These are phyloP conservation scores for Epichloe typhina DNA, from an alignment of 2,329 filamentous ascomycete species.

Conservation along the genomic window DNA sequence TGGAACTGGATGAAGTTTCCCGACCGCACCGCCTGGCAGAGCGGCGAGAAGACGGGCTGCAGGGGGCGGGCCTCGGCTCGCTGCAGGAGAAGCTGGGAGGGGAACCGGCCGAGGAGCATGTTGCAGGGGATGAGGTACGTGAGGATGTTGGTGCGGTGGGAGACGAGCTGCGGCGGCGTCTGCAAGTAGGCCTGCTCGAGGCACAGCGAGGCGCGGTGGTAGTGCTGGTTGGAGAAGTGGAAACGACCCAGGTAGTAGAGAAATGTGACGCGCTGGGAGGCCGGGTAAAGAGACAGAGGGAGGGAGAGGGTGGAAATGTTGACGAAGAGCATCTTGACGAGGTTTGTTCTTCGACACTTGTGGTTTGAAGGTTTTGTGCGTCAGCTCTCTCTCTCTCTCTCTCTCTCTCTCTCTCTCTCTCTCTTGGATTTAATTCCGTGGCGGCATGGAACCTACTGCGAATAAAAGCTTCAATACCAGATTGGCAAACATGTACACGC, in stretches of 20 bases:
- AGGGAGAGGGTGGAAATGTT: slow-evolving; percentile 78
- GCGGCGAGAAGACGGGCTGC: slow-evolving; percentile 52
- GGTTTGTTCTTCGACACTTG: slow-evolving; percentile 70
- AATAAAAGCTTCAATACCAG: slow-evolving; percentile 80
- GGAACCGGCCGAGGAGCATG: slow-evolving; percentile 73
- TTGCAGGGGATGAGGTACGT: slow-evolving; percentile 75
- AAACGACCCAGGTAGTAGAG: slow-evolving; percentile 91
- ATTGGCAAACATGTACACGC: slow-evolving; percentile 87
- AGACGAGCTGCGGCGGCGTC: slow-evolving; percentile 44
- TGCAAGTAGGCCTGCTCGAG: slow-evolving; percentile 72
- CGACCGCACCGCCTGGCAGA: slow-evolving; percentile 57
- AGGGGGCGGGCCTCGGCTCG: slow-evolving; percentile 51
- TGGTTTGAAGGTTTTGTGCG: not conserved
- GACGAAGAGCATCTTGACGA: slow-evolving; percentile 77
- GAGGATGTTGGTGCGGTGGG: slow-evolving; percentile 67
- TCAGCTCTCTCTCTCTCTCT: not conserved
- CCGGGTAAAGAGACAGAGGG: slow-evolving; percentile 68
- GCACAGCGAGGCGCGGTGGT: slow-evolving; percentile 60
- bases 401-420: too few species aligned
- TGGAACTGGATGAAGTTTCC: slow-evolving; percentile 69
- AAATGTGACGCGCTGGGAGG: slow-evolving; percentile 77
- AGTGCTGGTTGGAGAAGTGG: slow-evolving; percentile 75
- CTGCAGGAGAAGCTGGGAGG: slow-evolving; percentile 50
- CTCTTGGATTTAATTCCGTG: too few species aligned
- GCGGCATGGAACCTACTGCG: slow-evolving; percentile 37